A percentile compares a stretch with the other conserved stretches of the same genome.
Conservation (phyloP, 208 protist species). For the Trypanosoma conorhini region DNA sequence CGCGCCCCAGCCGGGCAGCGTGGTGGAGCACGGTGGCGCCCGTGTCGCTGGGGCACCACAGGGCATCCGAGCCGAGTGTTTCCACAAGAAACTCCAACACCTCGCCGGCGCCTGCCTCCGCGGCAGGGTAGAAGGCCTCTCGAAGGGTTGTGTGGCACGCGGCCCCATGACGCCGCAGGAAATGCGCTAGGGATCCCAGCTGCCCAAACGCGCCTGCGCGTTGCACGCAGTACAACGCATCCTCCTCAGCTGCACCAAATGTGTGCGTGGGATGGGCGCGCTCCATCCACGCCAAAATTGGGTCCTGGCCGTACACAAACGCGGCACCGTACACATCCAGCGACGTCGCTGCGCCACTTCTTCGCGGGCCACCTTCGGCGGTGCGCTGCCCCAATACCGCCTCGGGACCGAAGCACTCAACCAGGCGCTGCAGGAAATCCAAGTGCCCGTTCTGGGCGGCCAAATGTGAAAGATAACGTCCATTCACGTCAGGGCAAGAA, state of each 20-base stretch:
- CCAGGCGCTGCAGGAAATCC: constrained; percentile 29
- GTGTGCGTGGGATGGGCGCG: constrained; percentile 20
- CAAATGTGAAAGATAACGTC: constrained; percentile 42
- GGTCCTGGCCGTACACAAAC: constrained; percentile 34
- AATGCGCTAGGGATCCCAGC: constrained; percentile 38
- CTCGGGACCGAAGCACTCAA: constrained; percentile 28
- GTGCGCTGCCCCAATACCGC: constrained; percentile 30
- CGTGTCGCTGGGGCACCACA: constrained; percentile 27
- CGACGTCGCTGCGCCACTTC: background rate
- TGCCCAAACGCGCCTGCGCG: constrained; percentile 22
- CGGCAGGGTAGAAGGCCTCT: constrained; percentile 29
- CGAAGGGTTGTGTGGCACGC: constrained; percentile 4
- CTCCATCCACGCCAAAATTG: constrained; percentile 46
- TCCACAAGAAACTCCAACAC: constrained; percentile 42
- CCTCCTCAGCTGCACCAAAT: background rate
- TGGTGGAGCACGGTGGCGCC: constrained; percentile 58
- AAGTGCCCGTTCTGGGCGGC: constrained; percentile 32
- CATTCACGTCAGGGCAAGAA: constrained; percentile 34
- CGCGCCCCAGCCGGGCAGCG: constrained; percentile 41
- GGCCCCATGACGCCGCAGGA: constrained; percentile 13
- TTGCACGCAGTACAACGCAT: constrained; percentile 4
- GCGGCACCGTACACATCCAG: constrained; percentile 39
- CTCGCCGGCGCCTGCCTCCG: constrained; percentile 39
- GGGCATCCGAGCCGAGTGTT: constrained; percentile 22
- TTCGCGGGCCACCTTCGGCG: too few relatives aligned